A percentile compares a stretch with the other conserved stretches of the same genome.
Conservation (phyloP, 345 rosid species). For the Dipteronia dyeriana region DNA sequence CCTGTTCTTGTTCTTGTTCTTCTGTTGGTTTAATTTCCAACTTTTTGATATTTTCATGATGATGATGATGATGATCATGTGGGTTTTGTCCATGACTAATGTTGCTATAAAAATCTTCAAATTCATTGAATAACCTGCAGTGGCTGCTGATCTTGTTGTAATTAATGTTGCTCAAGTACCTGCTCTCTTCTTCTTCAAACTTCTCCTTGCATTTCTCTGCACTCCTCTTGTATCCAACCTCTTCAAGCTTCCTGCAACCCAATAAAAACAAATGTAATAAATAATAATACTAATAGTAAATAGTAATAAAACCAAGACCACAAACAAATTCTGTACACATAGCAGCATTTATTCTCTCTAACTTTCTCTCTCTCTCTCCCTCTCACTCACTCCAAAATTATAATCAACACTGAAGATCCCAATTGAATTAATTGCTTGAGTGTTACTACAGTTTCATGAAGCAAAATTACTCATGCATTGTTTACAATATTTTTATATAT, state of each 20-base stretch:
- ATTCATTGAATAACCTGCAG: constrained; percentile 52
- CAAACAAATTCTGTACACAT: background rate
- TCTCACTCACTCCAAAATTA: constrained; percentile 4
- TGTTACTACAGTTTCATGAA: background rate
- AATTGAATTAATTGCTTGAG: constrained; percentile 1
- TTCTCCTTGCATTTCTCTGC: constrained; percentile 89
- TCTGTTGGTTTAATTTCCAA: no score
- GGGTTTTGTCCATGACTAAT: constrained; percentile 22
- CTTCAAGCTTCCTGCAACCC: constrained; percentile 79
- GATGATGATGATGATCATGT: constrained; percentile 5
- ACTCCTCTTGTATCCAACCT: constrained; percentile 79
- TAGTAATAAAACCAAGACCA: constrained; percentile 23
- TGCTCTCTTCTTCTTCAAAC: constrained; percentile 92
- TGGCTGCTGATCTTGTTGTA: constrained; percentile 42
- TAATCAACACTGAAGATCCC: constrained; percentile 8
- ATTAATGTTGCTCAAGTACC: constrained; percentile 48
- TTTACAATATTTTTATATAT: background rate
- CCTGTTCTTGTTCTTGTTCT: background rate
- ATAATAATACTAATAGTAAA: background rate
- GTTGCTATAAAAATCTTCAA: constrained; percentile 53
- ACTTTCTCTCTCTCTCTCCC: constrained; percentile 3
- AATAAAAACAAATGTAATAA: constrained; percentile 40
- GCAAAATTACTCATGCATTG: background rate
- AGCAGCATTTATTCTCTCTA: constrained; percentile 32
- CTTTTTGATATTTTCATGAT: no score